Evolutionary conservation across 2,329 filamentous ascomycete species (phyloP), one percentile per base, ranked within the genome.

Genomic region (Ilyonectria sp.): DNA sequence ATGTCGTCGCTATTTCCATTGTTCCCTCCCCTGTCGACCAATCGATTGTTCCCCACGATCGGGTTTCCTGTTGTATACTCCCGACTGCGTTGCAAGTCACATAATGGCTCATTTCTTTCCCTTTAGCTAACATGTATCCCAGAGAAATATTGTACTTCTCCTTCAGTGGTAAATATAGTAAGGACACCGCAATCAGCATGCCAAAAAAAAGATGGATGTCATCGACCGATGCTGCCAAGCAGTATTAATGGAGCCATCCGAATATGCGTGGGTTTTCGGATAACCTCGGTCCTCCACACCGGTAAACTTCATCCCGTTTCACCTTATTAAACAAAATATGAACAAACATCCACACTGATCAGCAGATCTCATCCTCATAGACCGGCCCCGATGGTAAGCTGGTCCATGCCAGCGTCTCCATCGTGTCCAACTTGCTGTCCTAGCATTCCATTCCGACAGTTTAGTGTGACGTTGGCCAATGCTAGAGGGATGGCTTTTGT

Each of bases 361-460:
- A 7, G n/a, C 33, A 54, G 11, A 33, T 31, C 50, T 54, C 50
- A 9, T 26, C n/a, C 4, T 23, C 31, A 15, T 49, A 17, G 19
- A n/a, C 55, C n/a, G 31, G 21, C 10, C 56, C 17, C 31, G 31
- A 11, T 23, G 4, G 31, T 37, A 8, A 26, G 59, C 49, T 46
- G 26, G 58, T 26, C 49, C 37, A 47, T 61, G 59, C 37, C 49
- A 23, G 52, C 46, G 56, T 37, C 33, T 17, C 56, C 56, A 47
- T n/a, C 2, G 23, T 21, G 43, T 44, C 47, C 37, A 23, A 26
- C 46, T 26, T 47, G n/a, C 19, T 46, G n/a, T 29, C 21, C 21
- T 11, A 61, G 49, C 40, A 54, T 61, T 46, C 31, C 50, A 40
- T 15, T 55, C 19, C 29, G n/a, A 53, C 53, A 26, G 33, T 46